Base-by-base conservation (phyloP, 768 basidiomycete genomes). In the Russula griseocarnosa region DNA sequence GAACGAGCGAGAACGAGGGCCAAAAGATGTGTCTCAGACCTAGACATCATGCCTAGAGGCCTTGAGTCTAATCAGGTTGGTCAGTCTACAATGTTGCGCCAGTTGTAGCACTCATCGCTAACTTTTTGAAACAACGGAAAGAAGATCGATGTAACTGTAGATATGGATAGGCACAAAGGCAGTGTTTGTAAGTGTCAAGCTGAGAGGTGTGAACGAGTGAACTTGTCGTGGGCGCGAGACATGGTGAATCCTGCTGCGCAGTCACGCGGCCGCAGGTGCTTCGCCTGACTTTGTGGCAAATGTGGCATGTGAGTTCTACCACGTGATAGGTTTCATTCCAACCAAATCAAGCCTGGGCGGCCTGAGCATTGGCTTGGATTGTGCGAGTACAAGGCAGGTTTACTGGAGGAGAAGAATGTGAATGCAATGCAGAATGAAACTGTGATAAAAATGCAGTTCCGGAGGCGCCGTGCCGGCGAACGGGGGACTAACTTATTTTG, bases 1-100 rank as follows among this genome's bases (percentile, higher is more conserved):
- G 52, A 36, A 9, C 63, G 58, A 14, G 46, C 52, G 28, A 64
- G 63, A 11, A 26, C 44, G 28, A 64, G 63, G 26, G 53, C 58
- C 14, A 36, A 30, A 8, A 64, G 46, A 14, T 32, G 58, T 9
- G 58, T 32, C 20, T 42, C 28, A n/a, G 28, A 26, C 28, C 20
- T n/a, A 30, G 38, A 32, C 61, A 62, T 57, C 11, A 13, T 26
- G 36, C 47, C 57, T 50, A 32, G 32, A 36, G 36, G 36, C 47
- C 47, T 58, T 32, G 32, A 26, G 26, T 34, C 58, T 26, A 50
- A 49, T 13, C 44, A 32, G 6, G 14, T n/a, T 11, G 20, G 49
- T 14, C 11, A 24, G 49, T 8, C 30, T 34, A 16, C 5, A 49
- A 58, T 26, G 46, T 28, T 14, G 10, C 20, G 3, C n/a, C n/a